These are phyloP conservation scores for Wickerhamiella australiensis DNA, from an alignment of 805 yeast species.

Conservation along the genomic window DNA sequence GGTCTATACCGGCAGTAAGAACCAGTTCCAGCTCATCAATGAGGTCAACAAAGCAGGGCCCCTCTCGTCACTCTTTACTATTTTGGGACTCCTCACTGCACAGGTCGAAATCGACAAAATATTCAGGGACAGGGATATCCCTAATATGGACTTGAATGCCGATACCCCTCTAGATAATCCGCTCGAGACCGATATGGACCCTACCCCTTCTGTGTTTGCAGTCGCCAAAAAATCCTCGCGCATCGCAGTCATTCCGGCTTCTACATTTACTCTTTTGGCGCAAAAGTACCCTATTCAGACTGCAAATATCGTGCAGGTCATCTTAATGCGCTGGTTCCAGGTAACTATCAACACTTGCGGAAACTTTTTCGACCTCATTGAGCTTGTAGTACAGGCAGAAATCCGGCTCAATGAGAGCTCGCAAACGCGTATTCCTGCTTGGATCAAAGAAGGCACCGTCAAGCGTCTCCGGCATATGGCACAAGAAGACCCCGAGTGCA, in stretches of 20 bases:
- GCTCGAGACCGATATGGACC: no score
- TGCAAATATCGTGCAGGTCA: conserved; percentile 88
- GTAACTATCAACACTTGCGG: conserved; percentile 89
- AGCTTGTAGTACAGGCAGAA: conserved; percentile 71
- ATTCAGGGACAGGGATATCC: conserved; percentile 10
- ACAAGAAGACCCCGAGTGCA: conserved; percentile 17
- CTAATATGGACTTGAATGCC: conserved; percentile 4
- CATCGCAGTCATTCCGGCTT: conserved; percentile 81
- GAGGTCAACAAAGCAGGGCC: conserved; percentile 78
- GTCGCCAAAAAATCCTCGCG: conserved; percentile 67
- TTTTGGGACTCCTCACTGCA: conserved; percentile 59
- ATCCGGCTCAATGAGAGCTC: conserved; percentile 43
- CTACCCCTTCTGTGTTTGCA: conserved; percentile 51
- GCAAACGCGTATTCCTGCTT: conserved; percentile 45
- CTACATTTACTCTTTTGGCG: conserved; percentile 63
- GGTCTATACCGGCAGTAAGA: conserved; percentile 31
- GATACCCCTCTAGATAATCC: conserved; percentile 13
- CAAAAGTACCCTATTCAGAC: conserved; percentile 75
- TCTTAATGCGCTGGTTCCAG: conserved; percentile 69
- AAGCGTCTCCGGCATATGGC: conserved; percentile 29
- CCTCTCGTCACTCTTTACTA: conserved; percentile 67
- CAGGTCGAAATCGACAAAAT: conserved; percentile 26
- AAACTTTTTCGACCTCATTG: conserved; percentile 70
- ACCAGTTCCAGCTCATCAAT: conserved; percentile 61
- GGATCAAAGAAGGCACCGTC: conserved; percentile 47